phyloP scores from a whole-genome alignment of 1,284 basidiomycete genomes.

The Leccinum subrobustum region DNA sequence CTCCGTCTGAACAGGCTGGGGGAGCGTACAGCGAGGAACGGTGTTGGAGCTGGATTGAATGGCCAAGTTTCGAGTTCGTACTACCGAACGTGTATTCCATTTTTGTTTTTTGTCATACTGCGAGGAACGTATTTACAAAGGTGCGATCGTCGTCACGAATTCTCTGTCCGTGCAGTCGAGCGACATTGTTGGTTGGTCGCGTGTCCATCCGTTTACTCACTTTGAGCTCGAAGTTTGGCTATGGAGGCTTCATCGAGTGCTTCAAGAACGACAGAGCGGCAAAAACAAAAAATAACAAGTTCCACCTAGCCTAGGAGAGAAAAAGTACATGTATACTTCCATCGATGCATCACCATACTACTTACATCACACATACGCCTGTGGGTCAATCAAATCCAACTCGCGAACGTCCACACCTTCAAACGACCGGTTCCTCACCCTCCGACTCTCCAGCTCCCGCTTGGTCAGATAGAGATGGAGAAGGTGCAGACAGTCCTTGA shows the following conservation, averaged over 20 bases:
- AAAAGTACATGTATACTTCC: neutral
- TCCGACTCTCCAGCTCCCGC: constrained; percentile 63
- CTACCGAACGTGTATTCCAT: neutral
- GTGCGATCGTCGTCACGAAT: neutral
- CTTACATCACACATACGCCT: constrained; percentile 17
- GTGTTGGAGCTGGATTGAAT: constrained; percentile 51
- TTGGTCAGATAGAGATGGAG: constrained; percentile 67
- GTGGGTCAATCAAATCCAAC: constrained; percentile 57
- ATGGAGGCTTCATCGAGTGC: neutral
- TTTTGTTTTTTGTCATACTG: neutral
- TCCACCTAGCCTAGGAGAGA: neutral
- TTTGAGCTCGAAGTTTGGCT: neutral
- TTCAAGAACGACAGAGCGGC: neutral
- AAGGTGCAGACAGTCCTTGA: constrained; percentile 41
- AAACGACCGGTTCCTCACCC: constrained; percentile 66
- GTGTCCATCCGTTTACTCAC: neutral
- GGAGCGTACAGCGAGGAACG: constrained; percentile 56
- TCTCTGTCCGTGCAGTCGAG: neutral
- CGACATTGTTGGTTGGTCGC: neutral
- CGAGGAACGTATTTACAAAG: neutral
- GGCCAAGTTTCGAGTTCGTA: neutral
- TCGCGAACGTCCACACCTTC: constrained; percentile 61
- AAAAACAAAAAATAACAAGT: neutral
- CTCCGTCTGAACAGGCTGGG: constrained; percentile 43
- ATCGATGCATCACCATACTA: neutral